Evolutionary conservation across 768 basidiomycete species (phyloP), one percentile per base, ranked within the genome.

Genomic region (Scleroderma bovista): DNA sequence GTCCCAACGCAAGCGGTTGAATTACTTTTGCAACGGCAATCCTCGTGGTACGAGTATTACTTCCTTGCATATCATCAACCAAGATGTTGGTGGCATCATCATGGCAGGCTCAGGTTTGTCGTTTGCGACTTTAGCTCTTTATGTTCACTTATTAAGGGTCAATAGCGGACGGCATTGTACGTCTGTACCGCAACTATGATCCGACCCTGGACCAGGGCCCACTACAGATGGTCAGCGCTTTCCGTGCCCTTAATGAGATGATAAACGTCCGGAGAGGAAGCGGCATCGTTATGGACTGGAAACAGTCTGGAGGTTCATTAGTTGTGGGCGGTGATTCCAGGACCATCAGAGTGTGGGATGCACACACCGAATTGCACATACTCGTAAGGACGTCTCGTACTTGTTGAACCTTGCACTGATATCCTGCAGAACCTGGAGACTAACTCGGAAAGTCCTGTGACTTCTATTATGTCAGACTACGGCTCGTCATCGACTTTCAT

Each of bases 321-420:
- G 73, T 97, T n/a, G 83, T 92, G 23, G 90, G 90, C 10, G 96
- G 95, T 2, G 95, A 98, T 68, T 86, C 91, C 33, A 81, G 83
- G 50, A 82, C 85, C 34, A 86, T 99, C 53, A 79, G 92, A 51
- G 76, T 93, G 4, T 99, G 96, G 96, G 94, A 99, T 64, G 95
- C 93, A 9, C 85, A 90, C 56, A 87, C 88, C 2, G 96, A 98
- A 65, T 81, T 76, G 22, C 80, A 83, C 50, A 72, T 84, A 39
- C 64, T 86, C 71, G 90, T 93, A 58, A 55, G 83, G 48, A 19
- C 26, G 6, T 33, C 19, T 9, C 17, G 7, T 2, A 22, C 15
- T 15, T 55, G 20, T 58, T 42, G 36, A 29, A 38, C 36, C 40
- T 17, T 49, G 19, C 8, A 32, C 13, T 44, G 33, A 41, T 40